A percentile compares a stretch with the other conserved stretches of the same genome.
phyloP scores from a whole-genome alignment of 1,284 basidiomycete genomes.

The Apiotrichum domesticum region DNA sequence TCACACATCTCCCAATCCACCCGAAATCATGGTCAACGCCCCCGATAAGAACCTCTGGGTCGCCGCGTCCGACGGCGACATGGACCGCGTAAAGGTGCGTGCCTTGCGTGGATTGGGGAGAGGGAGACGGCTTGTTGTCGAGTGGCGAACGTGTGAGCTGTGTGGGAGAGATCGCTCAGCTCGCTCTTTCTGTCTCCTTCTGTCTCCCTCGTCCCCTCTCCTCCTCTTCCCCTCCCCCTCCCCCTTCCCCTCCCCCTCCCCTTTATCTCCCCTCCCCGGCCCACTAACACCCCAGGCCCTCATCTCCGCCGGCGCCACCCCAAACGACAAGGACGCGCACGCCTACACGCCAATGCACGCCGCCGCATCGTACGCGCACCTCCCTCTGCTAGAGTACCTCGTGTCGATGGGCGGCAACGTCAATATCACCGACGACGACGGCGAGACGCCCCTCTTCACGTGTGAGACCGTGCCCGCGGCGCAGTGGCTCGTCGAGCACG shows the following conservation, averaged over 20 bases:
- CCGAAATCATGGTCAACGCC: constrained; percentile 29
- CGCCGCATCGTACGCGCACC: constrained; percentile 84
- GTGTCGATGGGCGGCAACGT: constrained; percentile 75
- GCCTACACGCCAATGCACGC: constrained; percentile 93
- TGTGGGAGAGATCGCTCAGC: too few relatives aligned
- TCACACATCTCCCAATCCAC: neutral
- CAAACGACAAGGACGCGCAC: constrained; percentile 67
- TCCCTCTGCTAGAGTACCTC: constrained; percentile 70
- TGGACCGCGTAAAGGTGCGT: constrained; percentile 49
- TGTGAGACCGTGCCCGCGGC: constrained; percentile 76
- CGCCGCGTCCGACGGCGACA: constrained; percentile 78
- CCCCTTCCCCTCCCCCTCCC: neutral
- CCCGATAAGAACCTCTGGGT: constrained; percentile 75
- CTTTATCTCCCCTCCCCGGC: too few relatives aligned
- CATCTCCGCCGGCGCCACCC: constrained; percentile 61
- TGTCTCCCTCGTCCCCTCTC: too few relatives aligned
- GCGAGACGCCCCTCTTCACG: constrained; percentile 86
- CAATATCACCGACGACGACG: constrained; percentile 76
- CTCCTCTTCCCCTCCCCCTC: neutral
- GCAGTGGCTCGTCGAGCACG: constrained; percentile 67
- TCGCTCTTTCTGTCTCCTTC: too few relatives aligned
- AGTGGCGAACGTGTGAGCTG: too few relatives aligned
- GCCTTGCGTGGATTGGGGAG: neutral
- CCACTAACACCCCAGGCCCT: constrained; percentile 1
- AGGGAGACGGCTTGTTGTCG: too few relatives aligned